These are phyloP conservation scores for Podaxis rugospora DNA, from an alignment of 768 basidiomycete genomes.

Conservation along the genomic window DNA sequence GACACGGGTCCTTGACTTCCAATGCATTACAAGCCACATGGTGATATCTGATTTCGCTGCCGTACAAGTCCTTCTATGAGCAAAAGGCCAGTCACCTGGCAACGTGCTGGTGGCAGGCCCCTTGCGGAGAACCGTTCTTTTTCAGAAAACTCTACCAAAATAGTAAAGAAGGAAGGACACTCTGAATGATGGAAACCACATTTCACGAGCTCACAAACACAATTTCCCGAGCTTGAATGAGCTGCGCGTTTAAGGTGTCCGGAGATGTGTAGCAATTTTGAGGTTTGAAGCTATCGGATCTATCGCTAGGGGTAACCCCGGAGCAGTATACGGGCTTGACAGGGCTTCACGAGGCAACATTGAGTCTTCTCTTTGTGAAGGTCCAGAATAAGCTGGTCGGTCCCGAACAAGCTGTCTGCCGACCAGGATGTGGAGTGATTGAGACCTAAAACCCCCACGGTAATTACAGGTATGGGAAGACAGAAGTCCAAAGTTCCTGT, in stretches of 20 bases:
- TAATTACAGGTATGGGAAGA: too few species aligned
- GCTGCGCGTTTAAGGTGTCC: background rate
- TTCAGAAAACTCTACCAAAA: background rate
- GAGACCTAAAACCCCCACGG: background rate
- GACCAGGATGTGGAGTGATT: background rate
- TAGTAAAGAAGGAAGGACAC: background rate
- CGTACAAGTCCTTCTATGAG: background rate
- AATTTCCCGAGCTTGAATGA: background rate
- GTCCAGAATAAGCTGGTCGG: background rate
- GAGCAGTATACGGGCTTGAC: background rate
- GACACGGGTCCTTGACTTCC: background rate
- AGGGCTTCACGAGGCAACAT: background rate
- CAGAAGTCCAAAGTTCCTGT: too few species aligned
- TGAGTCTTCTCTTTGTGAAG: background rate
- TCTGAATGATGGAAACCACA: background rate
- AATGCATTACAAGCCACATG: background rate
- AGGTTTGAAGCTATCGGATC: background rate
- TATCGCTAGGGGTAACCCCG: background rate
- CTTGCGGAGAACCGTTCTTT: background rate
- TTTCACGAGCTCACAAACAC: background rate
- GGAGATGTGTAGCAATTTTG: background rate
- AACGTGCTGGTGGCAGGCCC: background rate
- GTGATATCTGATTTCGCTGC: background rate
- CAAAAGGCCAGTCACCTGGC: background rate
- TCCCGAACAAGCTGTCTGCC: background rate